Evolutionary conservation across 139 green algal species (phyloP), one percentile per base, ranked within the genome.

Genomic region (Micractinium conductrix): DNA sequence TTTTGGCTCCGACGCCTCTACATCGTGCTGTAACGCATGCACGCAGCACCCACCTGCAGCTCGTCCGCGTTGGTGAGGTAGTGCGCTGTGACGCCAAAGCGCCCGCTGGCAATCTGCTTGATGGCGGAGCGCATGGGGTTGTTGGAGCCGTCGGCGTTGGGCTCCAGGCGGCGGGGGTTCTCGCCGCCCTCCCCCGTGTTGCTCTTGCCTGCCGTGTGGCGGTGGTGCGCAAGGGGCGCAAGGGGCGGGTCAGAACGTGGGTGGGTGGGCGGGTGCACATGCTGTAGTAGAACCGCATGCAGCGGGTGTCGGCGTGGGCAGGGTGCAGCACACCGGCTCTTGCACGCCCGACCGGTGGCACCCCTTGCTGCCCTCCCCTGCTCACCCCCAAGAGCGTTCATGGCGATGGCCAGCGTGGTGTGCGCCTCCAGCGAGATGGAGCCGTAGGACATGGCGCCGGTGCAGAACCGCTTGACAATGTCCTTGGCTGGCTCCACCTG

Each of bases 51-150:
- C n/a, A n/a, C n/a, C n/a, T n/a, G 96, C 38, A 99, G 85, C 93
- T 99, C 94, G 74, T 98, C 95, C 7, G 96, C 94, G 79, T 98
- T 98, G 85, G 95, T 97, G 35, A 99, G 93, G 92, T 99, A 99
- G 88, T 98, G 92, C 12, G 91, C 92, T 6, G 92, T 96, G 33
- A 99, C 96, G 43, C 96, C 96, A 88, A 99, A 99, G 72, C 96
- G 91, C 2, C 96, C 96, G 1, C 86, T 94, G 1, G 96, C 96
- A 38, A 99, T 82, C 84, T 93, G 87, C 90, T 98, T 98, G 90
- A 98, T 98, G 40, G 96, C 90, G 10, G 88, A 95, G 67, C 95
- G 90, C 88, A 97, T 89, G 17, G 93, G 92, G 89, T 99, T 99
- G 68, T 90, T 85, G 35, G 45, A 86, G 87, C 96, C 96, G 60